Percentiles rank a stretch among this genome's conserved stretches.
These are phyloP conservation scores for Chlorella variabilis DNA, from an alignment of 163 green algal species.

Conservation along the genomic window DNA sequence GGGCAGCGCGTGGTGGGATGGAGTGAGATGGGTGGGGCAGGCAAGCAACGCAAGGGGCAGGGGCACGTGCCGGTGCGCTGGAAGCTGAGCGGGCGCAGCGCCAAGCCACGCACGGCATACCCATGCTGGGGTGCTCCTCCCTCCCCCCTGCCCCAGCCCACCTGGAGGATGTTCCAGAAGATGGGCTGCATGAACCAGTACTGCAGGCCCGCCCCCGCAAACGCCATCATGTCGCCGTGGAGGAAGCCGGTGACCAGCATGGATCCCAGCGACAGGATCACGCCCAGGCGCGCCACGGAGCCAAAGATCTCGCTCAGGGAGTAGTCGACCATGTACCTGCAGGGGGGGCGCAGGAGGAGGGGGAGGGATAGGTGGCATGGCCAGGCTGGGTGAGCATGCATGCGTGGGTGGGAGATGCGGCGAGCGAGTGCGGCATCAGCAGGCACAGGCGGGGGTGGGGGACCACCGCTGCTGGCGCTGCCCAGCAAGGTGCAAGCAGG, in stretches of 20 bases:
- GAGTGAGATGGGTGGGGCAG: neutral
- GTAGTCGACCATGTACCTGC: constrained; percentile 40
- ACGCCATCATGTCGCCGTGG: constrained; percentile 38
- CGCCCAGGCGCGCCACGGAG: constrained; percentile 28
- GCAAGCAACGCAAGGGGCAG: too few species aligned
- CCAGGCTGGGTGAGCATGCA: neutral
- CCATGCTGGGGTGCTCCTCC: too few species aligned
- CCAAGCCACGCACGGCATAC: too few species aligned
- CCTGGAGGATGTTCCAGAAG: constrained; percentile 48
- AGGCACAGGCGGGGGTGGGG: too few species aligned
- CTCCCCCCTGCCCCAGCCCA: too few species aligned
- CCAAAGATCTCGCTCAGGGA: constrained; percentile 11
- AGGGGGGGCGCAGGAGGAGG: neutral
- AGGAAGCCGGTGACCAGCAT: constrained; percentile 36
- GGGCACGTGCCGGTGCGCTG: too few species aligned
- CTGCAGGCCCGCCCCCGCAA: constrained; percentile 35
- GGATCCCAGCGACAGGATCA: constrained; percentile 35
- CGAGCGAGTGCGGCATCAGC: too few species aligned
- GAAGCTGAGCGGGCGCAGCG: too few species aligned
- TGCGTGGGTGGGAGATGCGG: too few species aligned
- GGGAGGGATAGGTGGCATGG: neutral
- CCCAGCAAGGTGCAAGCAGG: too few species aligned
- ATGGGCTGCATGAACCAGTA: constrained; percentile 49
- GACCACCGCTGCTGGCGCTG: too few species aligned
- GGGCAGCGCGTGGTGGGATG: neutral